Percentiles rank a stretch among this genome's conserved stretches.
Evolutionary conservation across 306 rosid genomes (phyloP).

Genomic region (Dryas alaskensis): DNA sequence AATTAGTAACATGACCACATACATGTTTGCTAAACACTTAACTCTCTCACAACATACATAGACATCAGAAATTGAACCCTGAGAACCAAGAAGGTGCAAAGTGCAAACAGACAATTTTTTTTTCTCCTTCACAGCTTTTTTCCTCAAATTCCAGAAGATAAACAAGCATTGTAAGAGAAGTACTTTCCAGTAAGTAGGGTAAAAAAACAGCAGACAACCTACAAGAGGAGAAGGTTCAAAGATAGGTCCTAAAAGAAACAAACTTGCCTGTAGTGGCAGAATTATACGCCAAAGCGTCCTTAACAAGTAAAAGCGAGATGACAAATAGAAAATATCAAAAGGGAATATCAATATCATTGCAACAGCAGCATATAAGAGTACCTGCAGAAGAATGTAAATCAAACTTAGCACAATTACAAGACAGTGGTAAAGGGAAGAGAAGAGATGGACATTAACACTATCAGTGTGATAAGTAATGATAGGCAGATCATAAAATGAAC

Average conservation of each 20-base stretch:
- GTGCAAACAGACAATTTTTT: too few relatives aligned
- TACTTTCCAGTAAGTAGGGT: not conserved
- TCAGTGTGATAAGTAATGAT: constrained; percentile 3
- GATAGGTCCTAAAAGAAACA: constrained; percentile 2
- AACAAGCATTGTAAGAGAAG: not conserved
- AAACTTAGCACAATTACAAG: constrained; percentile 33
- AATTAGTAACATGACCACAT: not conserved
- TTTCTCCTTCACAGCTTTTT: not conserved
- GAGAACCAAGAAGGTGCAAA: too few relatives aligned
- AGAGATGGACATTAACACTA: constrained; percentile 15
- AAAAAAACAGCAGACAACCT: too few relatives aligned
- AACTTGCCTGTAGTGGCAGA: constrained; percentile 93
- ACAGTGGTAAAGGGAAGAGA: constrained; percentile 26
- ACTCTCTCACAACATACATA: not conserved
- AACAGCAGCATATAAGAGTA: constrained; percentile 79
- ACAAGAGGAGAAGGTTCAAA: not conserved
- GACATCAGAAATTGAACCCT: not conserved
- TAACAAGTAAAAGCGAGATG: constrained; percentile 83
- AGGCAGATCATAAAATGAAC: constrained; percentile 1
- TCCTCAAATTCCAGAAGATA: not conserved
- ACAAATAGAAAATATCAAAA: constrained; percentile 86
- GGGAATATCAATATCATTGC: constrained; percentile 84
- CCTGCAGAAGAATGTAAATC: constrained; percentile 58
- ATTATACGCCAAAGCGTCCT: constrained; percentile 89
- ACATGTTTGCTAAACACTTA: not conserved